Base-by-base conservation (phyloP, 2,329 filamentous ascomycete genomes). In the Leptographium procerum region DNA sequence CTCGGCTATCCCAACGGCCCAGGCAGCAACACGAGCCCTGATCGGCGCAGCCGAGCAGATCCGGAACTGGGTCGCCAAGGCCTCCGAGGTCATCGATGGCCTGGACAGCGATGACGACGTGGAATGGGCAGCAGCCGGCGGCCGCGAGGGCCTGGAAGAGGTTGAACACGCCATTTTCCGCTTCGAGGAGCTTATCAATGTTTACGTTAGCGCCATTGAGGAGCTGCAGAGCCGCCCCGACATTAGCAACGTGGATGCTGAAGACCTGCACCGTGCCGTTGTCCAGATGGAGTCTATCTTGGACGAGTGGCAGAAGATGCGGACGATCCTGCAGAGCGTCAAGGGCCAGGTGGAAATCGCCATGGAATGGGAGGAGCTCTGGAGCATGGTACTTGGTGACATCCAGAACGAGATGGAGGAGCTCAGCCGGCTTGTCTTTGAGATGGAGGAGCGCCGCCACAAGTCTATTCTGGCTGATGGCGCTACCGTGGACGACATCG, bases 331-430 rank as follows among this genome's bases (percentile, higher is more conserved):
- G 55, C 87, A 87, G 62, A 85, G 75, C 29, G 87, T 96, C 58
- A 95, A 95, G 69, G 82, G 82, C 53, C 92, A 97, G 68, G 92
- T 99, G 22, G 94, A 97, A 71, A 85, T 96, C 60, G 94, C 94
- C 52, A 95, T 97, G 91, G 94, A 99, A 69, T 99, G 92, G 92
- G 91, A 96, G 70, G 91, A 97, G 72, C 78, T 99, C 40, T 97
- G 94, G 92, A 90, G 90, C 65, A 89, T 82, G 63, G 92, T 97
- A 3, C 77, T 99, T 3, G 92, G 91, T 51, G 92, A 97, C 69
- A 96, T 97, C 61, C 89, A 91, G 56, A 84, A 86, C 62, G 94
- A 99, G 72, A 86, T 84, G 69, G 70, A 71, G 54, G 70, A 91
- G 24, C 65, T 72, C 2, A 65, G 66, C 66, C 81, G 88, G 45